Evolutionary conservation across 208 protist species (phyloP), one percentile per base, ranked within the genome.

Genomic region (Acanthamoeba rhysodes): DNA sequence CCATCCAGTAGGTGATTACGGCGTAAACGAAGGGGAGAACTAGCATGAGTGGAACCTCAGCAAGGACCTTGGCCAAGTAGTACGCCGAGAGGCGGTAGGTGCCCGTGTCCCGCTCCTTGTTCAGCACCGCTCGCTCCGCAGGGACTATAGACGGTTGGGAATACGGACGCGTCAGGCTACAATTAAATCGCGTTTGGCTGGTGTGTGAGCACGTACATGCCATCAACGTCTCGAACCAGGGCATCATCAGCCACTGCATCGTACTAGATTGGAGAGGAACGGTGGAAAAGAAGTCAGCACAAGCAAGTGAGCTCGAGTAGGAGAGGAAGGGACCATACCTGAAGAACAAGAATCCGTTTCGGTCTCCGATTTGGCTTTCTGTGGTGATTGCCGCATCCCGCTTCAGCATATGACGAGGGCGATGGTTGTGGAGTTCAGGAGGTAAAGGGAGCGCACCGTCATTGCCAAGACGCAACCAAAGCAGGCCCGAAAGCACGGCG

Each of bases 1-100:
- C 66, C 96, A 96, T 95, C 95, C 95, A 97, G 76, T 97, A 97
- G 53, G 76, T 57, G 66, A 97, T 95, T 22, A 2, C 4, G 10
- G 53, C 4, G 8, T 16, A 14, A n/a, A n/a, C 57, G 37, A 85
- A 94, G 34, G 90, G 78, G 0, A 95, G 68, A 4, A 93, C 32
- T 0, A 95, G 27, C 12, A 48, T 48, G 29, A 95, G 22, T 34
- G 96, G 96, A 0, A 88, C 8, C 62, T 97, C 95, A 12, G 93
- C 68, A 32, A 95, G 4, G 22, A 91, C 45, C 87, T 97, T 96
- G 74, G 68, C 95, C 57, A 96, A 22, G 78, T 96, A 97, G 84
- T 96, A 97, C 0, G 96, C 74, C 0, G 88, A 96, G 0, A 95
- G 3, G n/a, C 78, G 76, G 84, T 96, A 97, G 27, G 27, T 87